These are phyloP conservation scores for Tremellales sp. DNA, from an alignment of 1,284 basidiomycete species.

Conservation along the genomic window DNA sequence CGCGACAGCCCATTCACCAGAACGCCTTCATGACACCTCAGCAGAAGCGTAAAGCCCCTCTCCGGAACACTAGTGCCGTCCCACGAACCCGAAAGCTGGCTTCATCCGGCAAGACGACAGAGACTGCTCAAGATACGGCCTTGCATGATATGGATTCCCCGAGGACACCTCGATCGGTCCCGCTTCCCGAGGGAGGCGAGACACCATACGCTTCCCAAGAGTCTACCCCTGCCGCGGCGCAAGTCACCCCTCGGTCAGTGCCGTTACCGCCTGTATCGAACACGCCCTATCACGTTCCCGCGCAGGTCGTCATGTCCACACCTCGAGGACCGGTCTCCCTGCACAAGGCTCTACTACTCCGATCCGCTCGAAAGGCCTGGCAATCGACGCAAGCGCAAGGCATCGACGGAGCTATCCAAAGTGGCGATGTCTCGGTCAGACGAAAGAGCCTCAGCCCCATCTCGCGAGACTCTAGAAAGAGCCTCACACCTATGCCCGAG, in stretches of 20 bases:
- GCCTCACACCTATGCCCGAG: constrained; percentile 8
- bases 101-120: no score
- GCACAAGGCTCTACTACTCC: constrained; percentile 38
- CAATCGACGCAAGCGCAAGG: constrained; percentile 27
- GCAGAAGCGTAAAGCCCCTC: constrained; percentile 14
- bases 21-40: constrained; percentile 37
- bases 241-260: constrained; percentile 23
- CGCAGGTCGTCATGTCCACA: constrained; percentile 29
- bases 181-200: constrained; percentile 17
- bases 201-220: constrained; percentile 11
- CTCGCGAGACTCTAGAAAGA: constrained; percentile 16
- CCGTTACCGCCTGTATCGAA: constrained; percentile 19
- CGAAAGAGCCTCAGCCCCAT: constrained; percentile 31
- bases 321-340: constrained; percentile 36
- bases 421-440: constrained; percentile 25
- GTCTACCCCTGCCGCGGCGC: constrained; percentile 3
- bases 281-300: constrained; percentile 29
- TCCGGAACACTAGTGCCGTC: constrained; percentile 28
- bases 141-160: constrained; percentile 1
- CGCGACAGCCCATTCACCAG: constrained; percentile 16
- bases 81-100: constrained; percentile 23
- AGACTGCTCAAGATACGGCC: constrained; percentile 3
- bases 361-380: constrained; percentile 42
- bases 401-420: constrained; percentile 34
- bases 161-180: constrained; percentile 24